These are phyloP conservation scores for Colletotrichum eremochloae DNA, from an alignment of 2,329 filamentous ascomycete genomes.

Conservation along the genomic window DNA sequence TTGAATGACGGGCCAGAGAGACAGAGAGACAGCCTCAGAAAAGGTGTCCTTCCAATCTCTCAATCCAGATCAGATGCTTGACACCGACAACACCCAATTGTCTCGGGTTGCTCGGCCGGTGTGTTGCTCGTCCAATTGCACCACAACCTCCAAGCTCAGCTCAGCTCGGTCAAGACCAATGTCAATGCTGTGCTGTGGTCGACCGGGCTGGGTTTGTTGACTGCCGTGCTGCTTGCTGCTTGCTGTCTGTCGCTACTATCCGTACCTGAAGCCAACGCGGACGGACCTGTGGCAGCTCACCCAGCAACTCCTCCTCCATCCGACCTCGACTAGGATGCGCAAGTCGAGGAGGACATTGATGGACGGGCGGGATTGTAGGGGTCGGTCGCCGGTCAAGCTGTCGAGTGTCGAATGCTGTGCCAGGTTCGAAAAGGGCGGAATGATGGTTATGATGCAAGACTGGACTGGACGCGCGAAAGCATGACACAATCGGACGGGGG, in stretches of 20 bases:
- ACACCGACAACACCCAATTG: slow-evolving; percentile 13
- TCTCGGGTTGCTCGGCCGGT: slow-evolving; percentile 36
- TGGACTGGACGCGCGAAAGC: slow-evolving; percentile 1
- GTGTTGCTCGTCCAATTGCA: slow-evolving; percentile 19
- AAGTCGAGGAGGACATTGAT: slow-evolving; percentile 38
- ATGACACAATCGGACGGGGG: slow-evolving; percentile 30
- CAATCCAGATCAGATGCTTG: slow-evolving; percentile 1
- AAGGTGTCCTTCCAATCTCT: slow-evolving; percentile 13
- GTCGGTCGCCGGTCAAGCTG: slow-evolving; percentile 4
- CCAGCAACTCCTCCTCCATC: slow-evolving; percentile 45
- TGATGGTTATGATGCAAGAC: slow-evolving; percentile 20
- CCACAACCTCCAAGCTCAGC: slow-evolving; percentile 3
- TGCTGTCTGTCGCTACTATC: slow-evolving; percentile 24
- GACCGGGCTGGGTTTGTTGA: slow-evolving; percentile 20
- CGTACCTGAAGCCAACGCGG: slow-evolving; percentile 46
- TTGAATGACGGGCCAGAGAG: not conserved
- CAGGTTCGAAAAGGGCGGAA: slow-evolving; percentile 9
- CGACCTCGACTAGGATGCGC: slow-evolving; percentile 35
- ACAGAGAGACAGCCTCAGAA: slow-evolving; percentile 2
- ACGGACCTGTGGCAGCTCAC: slow-evolving; percentile 58
- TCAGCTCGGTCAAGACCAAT: slow-evolving; percentile 9
- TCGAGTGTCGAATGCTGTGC: slow-evolving; percentile 18
- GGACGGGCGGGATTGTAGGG: slow-evolving; percentile 1
- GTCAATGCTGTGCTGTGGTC: slow-evolving; percentile 11
- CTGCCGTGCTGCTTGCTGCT: slow-evolving; percentile 1